Evolutionary conservation across 2,329 filamentous ascomycete genomes (phyloP).

Genomic region (Paecilomyces variotii): DNA sequence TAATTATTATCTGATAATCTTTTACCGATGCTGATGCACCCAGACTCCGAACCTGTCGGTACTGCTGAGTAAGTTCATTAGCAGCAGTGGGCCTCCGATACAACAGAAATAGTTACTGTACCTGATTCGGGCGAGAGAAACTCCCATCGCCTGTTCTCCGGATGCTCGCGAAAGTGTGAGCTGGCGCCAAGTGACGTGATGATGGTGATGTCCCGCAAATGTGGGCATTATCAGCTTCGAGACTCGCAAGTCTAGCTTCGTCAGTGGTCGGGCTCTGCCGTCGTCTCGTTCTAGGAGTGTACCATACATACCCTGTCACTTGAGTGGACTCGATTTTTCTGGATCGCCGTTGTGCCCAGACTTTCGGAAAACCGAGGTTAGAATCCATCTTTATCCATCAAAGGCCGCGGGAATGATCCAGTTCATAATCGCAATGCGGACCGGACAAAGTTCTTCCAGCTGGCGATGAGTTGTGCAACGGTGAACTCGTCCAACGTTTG

Average conservation of each 20-base stretch:
- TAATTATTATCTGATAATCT: not conserved
- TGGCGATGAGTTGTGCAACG: not conserved
- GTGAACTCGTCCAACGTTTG: not conserved
- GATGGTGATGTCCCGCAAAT: not conserved
- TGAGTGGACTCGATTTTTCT: not conserved
- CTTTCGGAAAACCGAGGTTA: not conserved
- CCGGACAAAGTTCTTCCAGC: not conserved
- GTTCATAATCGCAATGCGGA: not conserved
- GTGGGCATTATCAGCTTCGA: not conserved
- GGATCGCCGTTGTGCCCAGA: not conserved
- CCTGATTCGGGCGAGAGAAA: not conserved
- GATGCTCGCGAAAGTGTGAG: not conserved
- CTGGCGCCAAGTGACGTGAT: not conserved
- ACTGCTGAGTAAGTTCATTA: not conserved
- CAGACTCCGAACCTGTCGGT: not conserved
- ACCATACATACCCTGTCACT: not conserved
- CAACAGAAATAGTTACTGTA: not conserved
- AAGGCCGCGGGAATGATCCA: not conserved
- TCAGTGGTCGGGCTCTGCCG: not conserved
- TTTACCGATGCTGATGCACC: not conserved
- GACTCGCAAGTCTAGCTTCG: not conserved
- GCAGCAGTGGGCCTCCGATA: not conserved
- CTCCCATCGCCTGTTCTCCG: not conserved
- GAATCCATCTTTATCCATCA: not conserved
- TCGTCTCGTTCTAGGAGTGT: not conserved